Base-by-base conservation (phyloP, 176 grass and related monocot species). In the Chloris gayana region DNA sequence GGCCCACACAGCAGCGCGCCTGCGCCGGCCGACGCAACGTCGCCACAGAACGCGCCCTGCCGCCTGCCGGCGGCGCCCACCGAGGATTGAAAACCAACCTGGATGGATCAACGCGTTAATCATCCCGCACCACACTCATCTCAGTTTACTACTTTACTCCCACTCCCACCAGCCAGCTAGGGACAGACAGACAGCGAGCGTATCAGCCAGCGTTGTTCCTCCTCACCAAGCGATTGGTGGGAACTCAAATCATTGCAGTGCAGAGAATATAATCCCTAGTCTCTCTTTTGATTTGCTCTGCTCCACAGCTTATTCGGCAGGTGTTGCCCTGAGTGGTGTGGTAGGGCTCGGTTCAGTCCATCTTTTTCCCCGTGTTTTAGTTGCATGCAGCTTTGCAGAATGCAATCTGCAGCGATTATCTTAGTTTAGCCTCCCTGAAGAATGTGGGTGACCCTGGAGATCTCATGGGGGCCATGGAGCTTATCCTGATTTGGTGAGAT, bases 401-500 rank as follows among this genome's bases (percentile, higher is more conserved):
- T 73, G 83, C 57, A 45, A 80, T 44, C 59, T 80, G 35, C 76
- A 64, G 57, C 61, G 83, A 65, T 65, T 49, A 49, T 47, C 2
- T 21, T 54, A 22, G 4, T 4, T 50, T 50, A 50, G 14, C 18
- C 19, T 54, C 18, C 19, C 17, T 54, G 50, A 54, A 19, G 32
- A 14, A 61, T 61, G 24, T 60, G 57, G 21, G 21, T 65, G n/a
- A n/a, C n/a, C n/a, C n/a, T 35, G 26, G 64, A 45, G 37, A 83
- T 75, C 13, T 51, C 29, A 7, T 57, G 17, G 58, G 72, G 32
- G 26, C 42, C 13, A 19, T 66, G 27, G 60, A 11, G 15, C 29
- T 58, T 41, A 73, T 69, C 64, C 70, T 75, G 76, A 80, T 80
- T 44, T 84, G 76, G 76, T 78, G 73, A 71, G 80, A 87, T 67